Evolutionary conservation across 2,329 filamentous ascomycete species (phyloP), one percentile per base, ranked within the genome.

Genomic region (Fusarium algeriense): DNA sequence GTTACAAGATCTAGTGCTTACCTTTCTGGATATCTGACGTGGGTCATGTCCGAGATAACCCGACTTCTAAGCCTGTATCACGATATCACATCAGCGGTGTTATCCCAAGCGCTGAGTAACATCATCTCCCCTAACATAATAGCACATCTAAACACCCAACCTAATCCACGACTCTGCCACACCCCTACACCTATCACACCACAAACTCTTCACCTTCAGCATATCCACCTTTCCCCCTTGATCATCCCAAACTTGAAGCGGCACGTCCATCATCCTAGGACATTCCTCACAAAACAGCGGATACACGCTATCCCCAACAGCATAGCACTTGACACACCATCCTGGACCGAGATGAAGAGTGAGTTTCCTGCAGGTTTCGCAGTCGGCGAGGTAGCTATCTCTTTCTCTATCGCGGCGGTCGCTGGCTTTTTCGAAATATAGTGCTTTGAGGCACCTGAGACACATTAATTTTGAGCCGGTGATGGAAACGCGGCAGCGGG

Each of bases 321-420:
- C 69, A 5, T 61, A 28, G 35, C 74, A 76, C 1, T 13, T 9
- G 1, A 69, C 59, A 20, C 74, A 76, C 74, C 73, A 76, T 3
- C 59, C 59, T 0, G 67, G 71, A 0, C 74, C 74, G 0, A 76
- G 69, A 11, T 76, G 74, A 20, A 75, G 34, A 3, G 69, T 75
- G 3, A 17, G 61, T 4, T 20, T 1, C 1, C 50, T 35, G 10
- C 74, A 75, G 1, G 9, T 26, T 1, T 20, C 2, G 15, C 74
- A 76, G 0, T 17, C 1, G 1, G 62, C 64, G 3, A 74, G 13
- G 20, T 55, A 73, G 1, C 63, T 60, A 2, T 75, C 70, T 4
- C 37, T 14, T 6, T 13, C 34, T 0, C n/a, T 13, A 2, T 55
- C 54, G 3, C 10, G 15, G 3, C 28, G 23, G 1, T 28, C 13